Evolutionary conservation across 2,329 filamentous ascomycete species (phyloP).

Genomic region (Colletotrichum tabaci): DNA sequence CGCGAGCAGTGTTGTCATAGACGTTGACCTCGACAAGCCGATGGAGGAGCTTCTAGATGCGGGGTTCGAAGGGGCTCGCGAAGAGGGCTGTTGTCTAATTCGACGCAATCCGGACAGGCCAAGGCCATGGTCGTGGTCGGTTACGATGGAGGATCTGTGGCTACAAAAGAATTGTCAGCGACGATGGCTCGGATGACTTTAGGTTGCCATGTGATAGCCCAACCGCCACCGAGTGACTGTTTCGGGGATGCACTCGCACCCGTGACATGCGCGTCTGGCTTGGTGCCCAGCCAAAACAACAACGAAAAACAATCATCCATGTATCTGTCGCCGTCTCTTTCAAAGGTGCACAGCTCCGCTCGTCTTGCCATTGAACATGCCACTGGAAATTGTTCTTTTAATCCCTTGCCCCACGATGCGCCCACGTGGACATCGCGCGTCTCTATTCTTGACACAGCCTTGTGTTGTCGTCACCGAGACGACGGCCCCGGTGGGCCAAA

Average conservation of each 20-base stretch:
- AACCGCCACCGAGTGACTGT: conserved; percentile 32
- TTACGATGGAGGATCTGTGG: conserved; percentile 82
- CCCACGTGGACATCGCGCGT: conserved; percentile 11
- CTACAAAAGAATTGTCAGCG: conserved; percentile 36
- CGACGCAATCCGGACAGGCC: conserved; percentile 90
- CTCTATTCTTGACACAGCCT: background rate
- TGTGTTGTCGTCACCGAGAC: conserved; percentile 1
- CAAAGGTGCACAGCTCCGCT: background rate
- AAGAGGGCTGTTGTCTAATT: conserved; percentile 88
- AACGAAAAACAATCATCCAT: background rate
- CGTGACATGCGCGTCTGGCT: conserved; percentile 34
- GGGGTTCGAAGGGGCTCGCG: conserved; percentile 74
- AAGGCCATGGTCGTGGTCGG: conserved; percentile 89
- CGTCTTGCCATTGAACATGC: background rate
- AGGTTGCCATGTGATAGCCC: conserved; percentile 38
- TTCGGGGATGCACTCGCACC: conserved; percentile 30
- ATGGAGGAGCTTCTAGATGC: conserved; percentile 74
- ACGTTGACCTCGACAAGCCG: conserved; percentile 76
- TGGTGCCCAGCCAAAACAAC: background rate
- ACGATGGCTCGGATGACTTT: conserved; percentile 26
- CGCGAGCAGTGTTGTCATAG: conserved; percentile 77
- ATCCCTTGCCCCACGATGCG: conserved; percentile 12
- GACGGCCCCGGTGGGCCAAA: conserved; percentile 5
- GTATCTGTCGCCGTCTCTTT: background rate
- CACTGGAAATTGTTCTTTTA: conserved; percentile 8